Evolutionary conservation across 768 basidiomycete species (phyloP).

Genomic region (Kwoniella shandongensis): DNA sequence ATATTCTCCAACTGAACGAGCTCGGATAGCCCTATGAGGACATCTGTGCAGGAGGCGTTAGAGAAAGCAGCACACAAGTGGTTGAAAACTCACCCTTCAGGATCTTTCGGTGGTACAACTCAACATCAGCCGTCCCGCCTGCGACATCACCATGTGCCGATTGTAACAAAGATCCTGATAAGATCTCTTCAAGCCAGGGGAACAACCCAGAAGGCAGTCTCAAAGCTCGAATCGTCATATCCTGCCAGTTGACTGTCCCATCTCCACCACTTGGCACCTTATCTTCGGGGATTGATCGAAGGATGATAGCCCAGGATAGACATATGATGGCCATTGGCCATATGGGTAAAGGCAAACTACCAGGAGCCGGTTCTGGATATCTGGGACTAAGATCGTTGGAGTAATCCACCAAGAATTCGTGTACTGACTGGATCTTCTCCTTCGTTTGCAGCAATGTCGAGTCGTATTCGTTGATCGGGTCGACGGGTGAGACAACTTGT

Average conservation of each 20-base stretch:
- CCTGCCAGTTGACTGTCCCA: conserved; percentile 61
- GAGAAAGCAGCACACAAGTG: conserved; percentile 9
- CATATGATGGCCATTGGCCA: conserved; percentile 71
- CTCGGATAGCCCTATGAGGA: conserved; percentile 72
- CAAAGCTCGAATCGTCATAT: conserved; percentile 62
- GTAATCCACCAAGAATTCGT: conserved; percentile 58
- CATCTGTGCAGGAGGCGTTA: conserved; percentile 58
- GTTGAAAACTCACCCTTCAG: conserved; percentile 65
- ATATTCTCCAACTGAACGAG: conserved; percentile 74
- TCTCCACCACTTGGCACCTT: conserved; percentile 57
- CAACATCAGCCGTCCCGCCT: conserved; percentile 61
- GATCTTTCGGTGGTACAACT: conserved; percentile 71
- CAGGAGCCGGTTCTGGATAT: conserved; percentile 62
- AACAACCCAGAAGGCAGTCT: conserved; percentile 58
- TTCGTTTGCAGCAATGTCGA: conserved; percentile 49
- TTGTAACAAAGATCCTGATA: conserved; percentile 62
- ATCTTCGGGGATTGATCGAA: conserved; percentile 49
- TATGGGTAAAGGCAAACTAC: conserved; percentile 60
- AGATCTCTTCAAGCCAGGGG: conserved; percentile 37
- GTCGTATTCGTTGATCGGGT: conserved; percentile 7
- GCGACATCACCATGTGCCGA: conserved; percentile 69
- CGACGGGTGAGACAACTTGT: conserved; percentile 27
- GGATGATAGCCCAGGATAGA: conserved; percentile 80
- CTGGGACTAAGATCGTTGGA: conserved; percentile 54
- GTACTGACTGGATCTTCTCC: conserved; percentile 57